Base-by-base conservation (phyloP, 2,329 filamentous ascomycete species). In the Colletotrichum graminicola region DNA sequence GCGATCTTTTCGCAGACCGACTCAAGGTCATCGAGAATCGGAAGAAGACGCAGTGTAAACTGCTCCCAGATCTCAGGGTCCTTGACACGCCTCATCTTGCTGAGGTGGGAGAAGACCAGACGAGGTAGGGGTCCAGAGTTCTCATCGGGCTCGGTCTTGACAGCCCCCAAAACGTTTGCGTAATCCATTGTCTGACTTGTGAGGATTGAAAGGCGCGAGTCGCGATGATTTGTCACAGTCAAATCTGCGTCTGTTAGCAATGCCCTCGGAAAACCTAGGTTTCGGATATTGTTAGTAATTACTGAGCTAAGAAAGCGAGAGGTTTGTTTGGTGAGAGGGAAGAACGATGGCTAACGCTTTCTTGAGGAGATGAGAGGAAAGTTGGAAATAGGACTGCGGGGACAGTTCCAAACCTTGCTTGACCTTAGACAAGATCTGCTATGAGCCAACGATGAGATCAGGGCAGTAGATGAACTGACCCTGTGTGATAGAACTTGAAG, bases 51-150 rank as follows among this genome's bases (percentile, higher is more conserved):
- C 10, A 12, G 36, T 4, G 34, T 47, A 5, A 59, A 56, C 8
- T 32, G 2, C 23, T 71, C 57, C 68, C 68, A 71, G 10, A 54
- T 23, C 12, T 54, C 47, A 0, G 64, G 68, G 18, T 67, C 45
- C 18, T 39, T 52, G 18, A 52, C 26, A 6, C 8, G 16, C 18
- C 41, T 39, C n/a, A 67, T 49, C 14, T 41, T 62, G 8, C 32
- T 5, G 2, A 39, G 52, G 14, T 67, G 34, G 1, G 68, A 62
- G 21, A 71, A 67, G 2, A 23, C 29, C 32, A 54, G 23, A 16
- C 0, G 39, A 39, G 36, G 36, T 39, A 12, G 36, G 16, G 18
- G 1, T 1, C 3, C 23, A 14, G 6, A 2, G 5, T 49, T 21
- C 1, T 51, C 52, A 7, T 12, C 14, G 5, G 3, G 18, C 43